Evolutionary conservation across 345 rosid genomes (phyloP), one percentile per base, ranked within the genome.

Genomic region (Abelmoschus esculentus): DNA sequence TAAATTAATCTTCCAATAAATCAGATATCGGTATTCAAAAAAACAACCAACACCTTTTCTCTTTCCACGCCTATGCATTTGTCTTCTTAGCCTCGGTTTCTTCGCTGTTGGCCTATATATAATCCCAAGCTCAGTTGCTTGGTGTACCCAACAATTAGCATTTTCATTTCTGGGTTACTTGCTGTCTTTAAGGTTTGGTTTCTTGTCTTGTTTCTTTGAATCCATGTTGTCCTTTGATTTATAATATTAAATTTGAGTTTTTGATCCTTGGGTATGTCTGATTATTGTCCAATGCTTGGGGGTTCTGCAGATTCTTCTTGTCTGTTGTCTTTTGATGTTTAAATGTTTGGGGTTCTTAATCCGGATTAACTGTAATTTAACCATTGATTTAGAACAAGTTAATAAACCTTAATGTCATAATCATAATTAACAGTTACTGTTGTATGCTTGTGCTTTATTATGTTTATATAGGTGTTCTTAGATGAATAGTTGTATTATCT

Each of bases 31-130:
- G 6, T 34, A 34, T 34, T 34, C n/a, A 34, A 36, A 36, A 6
- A 36, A 36, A 36, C 7, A 36, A 36, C 7, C 1, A 36, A 7
- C 40, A 36, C 40, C 10, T 59, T 59, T 59, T n/a, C 38, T 38
- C 19, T 61, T 75, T 58, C 53, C 42, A 19, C 50, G 17, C 15
- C 49, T 38, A 22, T 53, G 7, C 61, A 12, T 5, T 7, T 38
- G 11, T 49, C 66, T 62, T n/a, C 67, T 53, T 47, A 42, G 32
- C 76, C 77, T 79, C 76, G 83, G 58, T 64, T 71, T 76, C 77
- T 19, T 72, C 84, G 81, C 80, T 22, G n/a, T n/a, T 54, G 42
- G 31, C 47, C 67, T 47, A 47, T 80, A 72, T 72, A 71, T 65
- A 76, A 55, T 22, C 54, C 53, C 8, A 14, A 69, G 75, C 75